Base-by-base conservation (phyloP, 306 rosid species). In the Begonia loranthoides region DNA sequence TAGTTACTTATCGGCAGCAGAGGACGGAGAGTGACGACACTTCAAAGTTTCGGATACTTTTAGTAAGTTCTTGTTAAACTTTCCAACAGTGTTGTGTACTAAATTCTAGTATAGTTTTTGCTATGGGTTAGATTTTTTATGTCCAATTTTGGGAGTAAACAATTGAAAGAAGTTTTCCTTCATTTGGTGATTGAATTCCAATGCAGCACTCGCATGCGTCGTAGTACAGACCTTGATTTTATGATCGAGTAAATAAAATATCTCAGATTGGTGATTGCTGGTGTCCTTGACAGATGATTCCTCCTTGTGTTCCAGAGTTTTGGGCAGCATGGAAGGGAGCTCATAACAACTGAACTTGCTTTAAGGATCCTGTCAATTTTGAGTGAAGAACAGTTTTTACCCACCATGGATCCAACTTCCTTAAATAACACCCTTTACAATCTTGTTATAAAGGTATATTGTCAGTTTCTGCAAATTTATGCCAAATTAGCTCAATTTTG, bases 281-380 rank as follows among this genome's bases (percentile, higher is more conserved):
- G 72, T 83, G 72, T 92, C 83, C 82, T 82, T 90, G 99, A 92
- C 99, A 92, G 99, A 92, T 83, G 86, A 83, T 92, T 92, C 94
- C 93, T 92, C 96, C 93, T 92, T 92, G 96, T 92, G 86, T 92
- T 87, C 96, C 99, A 92, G 99, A 92, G 99, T 92, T 92, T 92
- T 73, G 99, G 99, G 66, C 99, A 92, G 96, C 99, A 86, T 65
- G 99, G 93, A 63, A 74, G 96, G 76, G 99, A 92, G 75, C 77
- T 92, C 64, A 92, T 92, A 67, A 86, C 99, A 48, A 43, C 88
- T 52, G 99, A 92, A 77, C 82, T 92, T 61, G 94, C 96, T 56
- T 72, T 83, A 54, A 70, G 81, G 73, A 73, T 86, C 63, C 71
- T 92, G 61, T 83, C 78, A 41, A 70, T 92, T 69, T 76, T 86